A percentile compares a stretch with the other conserved stretches of the same genome.
Conservation (phyloP, 306 rosid species). For the Castanea mollissima region DNA sequence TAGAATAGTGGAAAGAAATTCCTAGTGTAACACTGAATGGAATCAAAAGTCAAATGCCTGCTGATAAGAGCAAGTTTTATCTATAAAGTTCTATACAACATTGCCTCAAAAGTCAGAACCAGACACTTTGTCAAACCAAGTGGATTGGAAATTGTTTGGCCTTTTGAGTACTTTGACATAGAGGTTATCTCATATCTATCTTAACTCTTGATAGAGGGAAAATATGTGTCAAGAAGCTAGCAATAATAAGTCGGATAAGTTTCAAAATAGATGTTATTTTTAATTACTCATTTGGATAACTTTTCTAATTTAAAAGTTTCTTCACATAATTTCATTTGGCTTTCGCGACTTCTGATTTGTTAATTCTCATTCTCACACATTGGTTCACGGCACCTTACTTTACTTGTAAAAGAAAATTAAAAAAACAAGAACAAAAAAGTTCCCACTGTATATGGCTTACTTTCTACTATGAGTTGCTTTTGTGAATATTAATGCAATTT, state of each 20-base stretch:
- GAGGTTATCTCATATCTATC: not conserved
- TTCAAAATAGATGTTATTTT: not conserved
- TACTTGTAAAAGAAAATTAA: not conserved
- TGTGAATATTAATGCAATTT: no score
- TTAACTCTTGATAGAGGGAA: not conserved
- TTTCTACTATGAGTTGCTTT: no score
- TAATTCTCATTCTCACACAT: not conserved
- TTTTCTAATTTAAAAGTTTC: not conserved
- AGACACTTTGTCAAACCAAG: not conserved
- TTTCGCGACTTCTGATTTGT: not conserved
- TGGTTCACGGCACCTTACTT: not conserved
- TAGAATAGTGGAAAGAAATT: no score
- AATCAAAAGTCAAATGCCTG: no score
- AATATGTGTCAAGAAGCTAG: not conserved
- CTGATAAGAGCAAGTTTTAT: no score
- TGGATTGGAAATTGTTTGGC: not conserved
- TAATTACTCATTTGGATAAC: not conserved
- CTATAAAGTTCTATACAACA: no score
- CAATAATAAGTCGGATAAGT: not conserved
- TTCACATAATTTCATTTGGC: not conserved
- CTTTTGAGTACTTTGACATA: not conserved
- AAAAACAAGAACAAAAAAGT: no score
- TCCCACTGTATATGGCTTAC: no score
- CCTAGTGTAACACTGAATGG: no score
- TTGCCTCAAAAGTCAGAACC: slow-evolving; percentile 1